A percentile compares a stretch with the other conserved stretches of the same genome.
phyloP scores from a whole-genome alignment of 2,329 filamentous ascomycete genomes.

The Diaporthe caulivora region DNA sequence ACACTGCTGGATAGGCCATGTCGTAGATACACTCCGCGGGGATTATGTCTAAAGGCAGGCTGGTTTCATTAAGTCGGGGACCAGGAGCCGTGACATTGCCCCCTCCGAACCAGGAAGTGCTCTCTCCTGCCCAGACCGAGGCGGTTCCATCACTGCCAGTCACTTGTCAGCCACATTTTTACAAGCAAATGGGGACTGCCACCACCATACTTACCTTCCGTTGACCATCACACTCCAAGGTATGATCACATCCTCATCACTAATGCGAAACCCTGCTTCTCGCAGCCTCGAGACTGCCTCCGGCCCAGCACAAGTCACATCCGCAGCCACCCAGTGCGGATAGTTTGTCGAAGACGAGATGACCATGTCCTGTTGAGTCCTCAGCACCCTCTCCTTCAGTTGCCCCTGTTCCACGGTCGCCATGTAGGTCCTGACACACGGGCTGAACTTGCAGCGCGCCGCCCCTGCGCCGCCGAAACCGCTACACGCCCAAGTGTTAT shows the following conservation, averaged over 20 bases:
- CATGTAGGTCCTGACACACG: slow-evolving; percentile 9
- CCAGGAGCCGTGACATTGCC: slow-evolving; percentile 6
- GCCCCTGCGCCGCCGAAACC: slow-evolving; percentile 16
- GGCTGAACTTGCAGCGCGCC: slow-evolving; percentile 1
- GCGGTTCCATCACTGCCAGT: neutral
- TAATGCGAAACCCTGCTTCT: neutral
- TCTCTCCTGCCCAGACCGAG: slow-evolving; percentile 10
- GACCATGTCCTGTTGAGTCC: neutral
- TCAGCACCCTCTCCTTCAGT: neutral
- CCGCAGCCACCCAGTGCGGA: slow-evolving; percentile 15
- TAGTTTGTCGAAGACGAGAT: neutral
- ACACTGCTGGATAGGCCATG: neutral
- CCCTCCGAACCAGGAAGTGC: neutral
- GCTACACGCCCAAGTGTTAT: slow-evolving; percentile 4
- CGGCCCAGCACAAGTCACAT: slow-evolving; percentile 11
- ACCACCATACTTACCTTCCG: neutral
- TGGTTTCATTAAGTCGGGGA: neutral
- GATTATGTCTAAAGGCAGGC: neutral
- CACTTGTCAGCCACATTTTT: neutral
- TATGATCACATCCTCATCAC: slow-evolving; percentile 8
- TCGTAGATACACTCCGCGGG: slow-evolving; percentile 8
- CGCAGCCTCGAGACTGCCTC: slow-evolving; percentile 4
- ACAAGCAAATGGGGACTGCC: neutral
- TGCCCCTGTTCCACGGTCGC: slow-evolving; percentile 6
- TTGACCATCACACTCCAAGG: slow-evolving; percentile 17